Evolutionary conservation across 805 yeast species (phyloP).

Genomic region (Hanseniaspora vineae): DNA sequence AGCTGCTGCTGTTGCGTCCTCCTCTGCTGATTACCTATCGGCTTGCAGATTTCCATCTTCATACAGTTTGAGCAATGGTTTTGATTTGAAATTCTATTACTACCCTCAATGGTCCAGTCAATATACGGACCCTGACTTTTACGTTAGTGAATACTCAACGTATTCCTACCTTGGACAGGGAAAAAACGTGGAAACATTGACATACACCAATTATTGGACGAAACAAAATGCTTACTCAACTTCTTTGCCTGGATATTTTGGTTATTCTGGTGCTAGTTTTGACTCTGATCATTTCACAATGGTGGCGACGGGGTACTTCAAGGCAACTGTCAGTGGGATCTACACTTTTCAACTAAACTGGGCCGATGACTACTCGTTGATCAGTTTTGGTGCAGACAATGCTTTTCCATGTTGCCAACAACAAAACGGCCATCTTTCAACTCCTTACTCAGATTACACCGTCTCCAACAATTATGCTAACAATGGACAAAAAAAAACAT

Average conservation of each 20-base stretch:
- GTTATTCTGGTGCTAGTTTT: not conserved
- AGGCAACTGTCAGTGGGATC: conserved; percentile 18
- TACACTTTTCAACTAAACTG: conserved; percentile 14
- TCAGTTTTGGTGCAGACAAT: conserved; percentile 21
- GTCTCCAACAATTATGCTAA: not conserved
- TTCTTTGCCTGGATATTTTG: not conserved
- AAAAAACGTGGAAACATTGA: not conserved
- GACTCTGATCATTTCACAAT: conserved; percentile 9
- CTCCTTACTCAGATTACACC: not conserved
- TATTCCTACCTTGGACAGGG: not conserved
- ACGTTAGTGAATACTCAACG: not conserved
- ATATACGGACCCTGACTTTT: not conserved
- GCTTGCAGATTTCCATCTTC: not conserved
- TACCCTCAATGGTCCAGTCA: not conserved
- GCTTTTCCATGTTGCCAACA: conserved; percentile 25
- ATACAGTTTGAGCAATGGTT: not conserved
- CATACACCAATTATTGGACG: not conserved
- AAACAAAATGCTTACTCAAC: not conserved
- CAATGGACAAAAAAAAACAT: not conserved
- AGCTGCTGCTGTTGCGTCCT: not conserved
- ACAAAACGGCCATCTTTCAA: not conserved
- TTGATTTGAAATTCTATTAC: not conserved
- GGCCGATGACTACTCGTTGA: conserved; percentile 23
- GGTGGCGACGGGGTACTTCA: conserved; percentile 17
- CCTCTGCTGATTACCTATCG: not conserved